Base-by-base conservation (phyloP, 345 rosid species). In the Citrus trifoliata region DNA sequence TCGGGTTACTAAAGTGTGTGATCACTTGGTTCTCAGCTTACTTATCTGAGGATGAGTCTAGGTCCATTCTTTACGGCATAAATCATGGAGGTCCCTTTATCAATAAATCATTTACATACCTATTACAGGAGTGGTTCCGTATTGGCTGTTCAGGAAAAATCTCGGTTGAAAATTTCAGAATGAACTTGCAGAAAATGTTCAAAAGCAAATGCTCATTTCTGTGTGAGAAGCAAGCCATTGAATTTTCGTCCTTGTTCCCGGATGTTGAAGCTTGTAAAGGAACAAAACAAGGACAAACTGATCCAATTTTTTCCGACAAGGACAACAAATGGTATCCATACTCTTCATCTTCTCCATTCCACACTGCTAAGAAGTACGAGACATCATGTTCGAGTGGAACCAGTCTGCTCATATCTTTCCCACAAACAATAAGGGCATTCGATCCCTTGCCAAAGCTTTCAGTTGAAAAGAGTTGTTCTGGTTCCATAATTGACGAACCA, bases 1-100 rank as follows among this genome's bases (percentile, higher is more conserved):
- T 93, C 18, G 98, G 96, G 70, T 79, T 93, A 81, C 85, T 95
- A 3, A 87, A 88, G 82, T 91, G 93, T 83, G 86, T 82, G 74
- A 84, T 90, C 42, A 89, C 86, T 59, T 95, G 97, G 97, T 91
- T 93, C 75, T 89, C 92, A 64, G 58, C 92, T 71, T 83, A 86
- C 85, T 82, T 95, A 25, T 84, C 93, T 24, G 90, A 84, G 78
- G 84, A 78, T 56, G 93, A 90, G 70, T 87, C 88, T 61, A 84
- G 80, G 53, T 82, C 82, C 65, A 82, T 93, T 85, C 86, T 95
- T 82, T 79, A 59, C n/a, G 74, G 78, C 83, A 83, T 87, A 78
- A 84, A 66, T 56, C 76, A 66, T 60, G 86, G 79, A 82, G 85
- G 78, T 61, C 68, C 58, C 53, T 76, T 73, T 12, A 76, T 83